Evolutionary conservation across 176 grass and related monocot species (phyloP).

Genomic region (Dactylis glomerata): DNA sequence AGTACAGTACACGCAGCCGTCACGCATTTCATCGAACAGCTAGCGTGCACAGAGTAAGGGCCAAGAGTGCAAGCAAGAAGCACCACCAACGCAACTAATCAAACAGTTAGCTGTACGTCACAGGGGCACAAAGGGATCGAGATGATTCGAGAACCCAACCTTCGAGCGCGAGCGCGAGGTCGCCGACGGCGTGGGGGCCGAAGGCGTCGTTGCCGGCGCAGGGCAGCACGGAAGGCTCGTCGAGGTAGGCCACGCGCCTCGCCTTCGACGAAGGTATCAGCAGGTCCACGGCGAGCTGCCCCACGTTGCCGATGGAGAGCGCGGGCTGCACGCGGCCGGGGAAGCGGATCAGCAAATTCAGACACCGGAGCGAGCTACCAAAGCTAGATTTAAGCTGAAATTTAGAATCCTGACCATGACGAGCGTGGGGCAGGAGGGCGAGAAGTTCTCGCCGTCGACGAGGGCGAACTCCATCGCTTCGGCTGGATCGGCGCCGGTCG

Average conservation of each 20-base stretch:
- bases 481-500: background rate
- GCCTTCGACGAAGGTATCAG: conserved; percentile 60
- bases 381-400: background rate
- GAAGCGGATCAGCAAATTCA: conserved; percentile 2
- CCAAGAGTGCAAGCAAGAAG: background rate
- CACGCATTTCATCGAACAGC: conserved; percentile 43
- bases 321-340: conserved; percentile 51
- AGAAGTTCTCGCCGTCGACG: conserved; percentile 56
- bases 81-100: conserved; percentile 12
- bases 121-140: background rate
- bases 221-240: conserved; percentile 81
- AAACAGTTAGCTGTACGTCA: background rate
- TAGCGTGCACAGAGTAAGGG: background rate
- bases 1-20: background rate
- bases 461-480: conserved; percentile 59
- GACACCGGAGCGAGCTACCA: background rate
- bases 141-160: conserved; percentile 28
- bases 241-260: conserved; percentile 67
- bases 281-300: conserved; percentile 84
- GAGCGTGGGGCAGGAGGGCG: conserved; percentile 53
- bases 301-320: conserved; percentile 96
- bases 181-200: conserved; percentile 58
- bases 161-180: conserved; percentile 80
- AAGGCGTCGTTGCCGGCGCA: conserved; percentile 88
- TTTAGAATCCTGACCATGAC: conserved; percentile 49